These are phyloP conservation scores for Neurospora sp. DNA, from an alignment of 2,329 filamentous ascomycete species.

Conservation along the genomic window DNA sequence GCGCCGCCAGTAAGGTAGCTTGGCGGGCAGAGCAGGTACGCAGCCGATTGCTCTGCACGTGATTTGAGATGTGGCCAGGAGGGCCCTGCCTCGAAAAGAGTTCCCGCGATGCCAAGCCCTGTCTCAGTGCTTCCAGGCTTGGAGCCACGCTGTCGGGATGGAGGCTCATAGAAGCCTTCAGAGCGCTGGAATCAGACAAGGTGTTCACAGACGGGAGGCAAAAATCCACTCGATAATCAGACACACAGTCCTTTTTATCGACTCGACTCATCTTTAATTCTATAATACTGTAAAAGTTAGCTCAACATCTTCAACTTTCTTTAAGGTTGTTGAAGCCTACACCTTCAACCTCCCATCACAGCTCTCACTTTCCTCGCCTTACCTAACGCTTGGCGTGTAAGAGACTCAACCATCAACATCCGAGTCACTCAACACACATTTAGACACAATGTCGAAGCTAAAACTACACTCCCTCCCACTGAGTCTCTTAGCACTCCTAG, in stretches of 20 bases:
- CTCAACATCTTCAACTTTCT: no score
- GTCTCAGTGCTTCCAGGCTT: not conserved
- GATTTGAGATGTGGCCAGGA: not conserved
- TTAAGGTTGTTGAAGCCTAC: no score
- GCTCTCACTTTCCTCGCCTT: not conserved
- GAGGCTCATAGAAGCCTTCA: not conserved
- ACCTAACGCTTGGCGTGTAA: not conserved
- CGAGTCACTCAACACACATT: not conserved
- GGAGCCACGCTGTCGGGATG: not conserved
- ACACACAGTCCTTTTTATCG: slow-evolving; percentile 23
- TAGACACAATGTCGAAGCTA: slow-evolving; percentile 10
- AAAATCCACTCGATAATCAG: slow-evolving; percentile 3
- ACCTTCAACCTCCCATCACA: not conserved
- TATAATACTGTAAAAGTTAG: not conserved
- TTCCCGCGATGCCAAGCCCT: not conserved
- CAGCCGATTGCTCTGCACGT: not conserved
- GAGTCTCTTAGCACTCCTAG: slow-evolving; percentile 14
- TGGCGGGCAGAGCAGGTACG: not conserved
- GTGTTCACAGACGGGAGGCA: slow-evolving; percentile 6
- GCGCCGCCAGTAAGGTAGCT: not conserved
- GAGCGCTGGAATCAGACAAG: slow-evolving; percentile 1
- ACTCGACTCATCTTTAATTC: slow-evolving; percentile 15
- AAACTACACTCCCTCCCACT: slow-evolving; percentile 11
- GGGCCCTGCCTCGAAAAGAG: not conserved
- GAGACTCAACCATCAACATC: not conserved